Evolutionary conservation across 345 rosid species (phyloP), one percentile per base, ranked within the genome.

Genomic region (Atalantia buxifolia): DNA sequence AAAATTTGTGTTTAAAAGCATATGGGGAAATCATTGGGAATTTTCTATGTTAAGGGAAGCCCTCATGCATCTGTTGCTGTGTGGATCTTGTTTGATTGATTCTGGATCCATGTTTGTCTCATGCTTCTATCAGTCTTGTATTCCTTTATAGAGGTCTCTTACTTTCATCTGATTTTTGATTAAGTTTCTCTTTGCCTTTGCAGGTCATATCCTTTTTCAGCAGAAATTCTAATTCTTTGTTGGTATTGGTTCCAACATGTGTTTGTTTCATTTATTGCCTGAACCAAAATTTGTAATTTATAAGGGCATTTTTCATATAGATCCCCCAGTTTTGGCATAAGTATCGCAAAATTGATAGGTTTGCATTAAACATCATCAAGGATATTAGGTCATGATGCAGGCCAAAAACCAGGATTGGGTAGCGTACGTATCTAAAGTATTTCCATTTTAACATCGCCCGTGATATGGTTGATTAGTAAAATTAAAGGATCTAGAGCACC

Each of bases 191-290:
- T 81, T 48, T 63, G 62, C 67, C 31, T 73, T 77, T 83, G 91
- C 93, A 95, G 98, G 99, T 95, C 99, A 95, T 95, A 95, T 95
- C 98, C 98, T 93, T 93, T 83, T 78, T n/a, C 69, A 12, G 28
- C 69, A 6, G 45, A n/a, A 77, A 25, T 70, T 81, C 18, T n/a
- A 42, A n/a, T 71, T 28, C 27, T 65, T 22, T 70, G 9, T 48
- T 78, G 68, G 14, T 35, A 42, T 66, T 74, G 25, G 22, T 63
- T 72, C 35, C 60, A 16, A 16, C 6, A 59, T 60, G 28, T 75
- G 21, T 64, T 27, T 27, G 16, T 24, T 45, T 61, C 19, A 22
- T 42, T 14, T 61, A 45, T 25, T 61, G 10, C 10, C 61, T 66
- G 50, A 36, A 71, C 35, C 56, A 38, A 22, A 14, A 42, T 24